Conservation (phyloP, 345 rosid genomes). For the Geranium brycei region DNA sequence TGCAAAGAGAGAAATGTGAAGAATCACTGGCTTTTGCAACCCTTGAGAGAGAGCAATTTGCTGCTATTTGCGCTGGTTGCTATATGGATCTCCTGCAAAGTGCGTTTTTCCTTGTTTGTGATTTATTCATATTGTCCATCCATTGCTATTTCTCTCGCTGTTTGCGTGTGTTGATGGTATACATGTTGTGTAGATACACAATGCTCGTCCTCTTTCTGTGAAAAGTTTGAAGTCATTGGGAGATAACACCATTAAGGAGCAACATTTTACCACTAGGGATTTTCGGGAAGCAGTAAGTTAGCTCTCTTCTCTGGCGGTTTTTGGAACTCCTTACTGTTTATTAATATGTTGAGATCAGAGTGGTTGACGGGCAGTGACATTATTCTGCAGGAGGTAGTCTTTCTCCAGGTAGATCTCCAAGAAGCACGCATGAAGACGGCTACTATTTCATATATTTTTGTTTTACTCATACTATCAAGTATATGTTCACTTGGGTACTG, state of each 20-base stretch:
- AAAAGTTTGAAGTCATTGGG: constrained; percentile 40
- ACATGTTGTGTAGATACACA: constrained; percentile 29
- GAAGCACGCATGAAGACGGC: not conserved
- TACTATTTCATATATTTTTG: not conserved
- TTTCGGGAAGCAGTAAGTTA: constrained; percentile 62
- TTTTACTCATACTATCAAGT: not conserved
- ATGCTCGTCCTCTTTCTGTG: constrained; percentile 37
- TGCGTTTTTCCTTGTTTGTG: constrained; percentile 10
- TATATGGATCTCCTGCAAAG: constrained; percentile 70
- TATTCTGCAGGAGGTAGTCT: constrained; percentile 42
- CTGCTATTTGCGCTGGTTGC: constrained; percentile 59
- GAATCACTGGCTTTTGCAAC: constrained; percentile 52
- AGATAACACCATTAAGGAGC: constrained; percentile 42
- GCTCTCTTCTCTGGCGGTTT: not conserved
- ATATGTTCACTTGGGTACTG: constrained; percentile 26
- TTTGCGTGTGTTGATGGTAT: not conserved
- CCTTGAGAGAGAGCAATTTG: constrained; percentile 53
- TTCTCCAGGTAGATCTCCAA: constrained; percentile 43
- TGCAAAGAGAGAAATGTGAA: constrained; percentile 12
- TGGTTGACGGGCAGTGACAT: constrained; percentile 5
- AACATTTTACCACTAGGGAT: constrained; percentile 55
- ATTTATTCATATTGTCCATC: not conserved
- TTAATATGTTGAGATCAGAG: constrained; percentile 1
- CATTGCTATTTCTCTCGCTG: not conserved
- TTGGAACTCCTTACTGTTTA: not conserved